These are phyloP conservation scores for Arabis hirsuta DNA, from an alignment of 345 rosid species.

Conservation along the genomic window DNA sequence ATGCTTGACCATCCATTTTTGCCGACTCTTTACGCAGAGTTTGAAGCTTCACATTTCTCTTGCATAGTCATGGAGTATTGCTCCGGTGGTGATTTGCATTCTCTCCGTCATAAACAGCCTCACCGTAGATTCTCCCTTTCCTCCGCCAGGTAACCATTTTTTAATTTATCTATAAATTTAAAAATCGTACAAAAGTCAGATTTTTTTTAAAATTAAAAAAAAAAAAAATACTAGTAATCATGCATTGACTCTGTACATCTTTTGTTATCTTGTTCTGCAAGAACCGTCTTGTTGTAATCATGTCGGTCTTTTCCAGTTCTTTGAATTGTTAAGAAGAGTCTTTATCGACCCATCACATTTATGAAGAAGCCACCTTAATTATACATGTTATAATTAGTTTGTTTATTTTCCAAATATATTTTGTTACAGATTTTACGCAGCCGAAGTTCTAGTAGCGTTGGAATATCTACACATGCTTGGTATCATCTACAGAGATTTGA, in stretches of 20 bases:
- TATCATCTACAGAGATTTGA: slow-evolving; percentile 89
- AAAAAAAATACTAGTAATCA: slow-evolving; percentile 14
- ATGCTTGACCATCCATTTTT: slow-evolving; percentile 94
- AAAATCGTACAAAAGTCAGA: too few species aligned
- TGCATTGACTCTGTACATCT: slow-evolving; percentile 45
- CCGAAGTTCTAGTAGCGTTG: slow-evolving; percentile 86
- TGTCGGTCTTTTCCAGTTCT: slow-evolving; percentile 48
- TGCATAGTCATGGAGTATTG: slow-evolving; percentile 97
- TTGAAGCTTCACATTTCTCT: slow-evolving; percentile 84
- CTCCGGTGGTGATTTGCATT: slow-evolving; percentile 89
- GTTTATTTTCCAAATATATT: not conserved
- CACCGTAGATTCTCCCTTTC: slow-evolving; percentile 62
- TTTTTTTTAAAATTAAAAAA: not conserved
- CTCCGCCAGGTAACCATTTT: slow-evolving; percentile 62
- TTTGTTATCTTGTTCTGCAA: slow-evolving; percentile 51
- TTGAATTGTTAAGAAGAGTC: slow-evolving; percentile 30
- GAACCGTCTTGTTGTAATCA: slow-evolving; percentile 49
- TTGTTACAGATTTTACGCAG: slow-evolving; percentile 78
- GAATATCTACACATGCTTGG: slow-evolving; percentile 98
- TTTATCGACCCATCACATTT: slow-evolving; percentile 8
- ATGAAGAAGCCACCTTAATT: not conserved
- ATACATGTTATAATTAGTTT: not conserved
- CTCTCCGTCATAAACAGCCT: slow-evolving; percentile 73
- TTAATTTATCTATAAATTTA: too few species aligned
- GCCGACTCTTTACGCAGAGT: slow-evolving; percentile 87